Percentiles rank a stretch among this genome's conserved stretches.
phyloP scores from a whole-genome alignment of 2,329 filamentous ascomycete genomes.

The Aspergillus sp. region DNA sequence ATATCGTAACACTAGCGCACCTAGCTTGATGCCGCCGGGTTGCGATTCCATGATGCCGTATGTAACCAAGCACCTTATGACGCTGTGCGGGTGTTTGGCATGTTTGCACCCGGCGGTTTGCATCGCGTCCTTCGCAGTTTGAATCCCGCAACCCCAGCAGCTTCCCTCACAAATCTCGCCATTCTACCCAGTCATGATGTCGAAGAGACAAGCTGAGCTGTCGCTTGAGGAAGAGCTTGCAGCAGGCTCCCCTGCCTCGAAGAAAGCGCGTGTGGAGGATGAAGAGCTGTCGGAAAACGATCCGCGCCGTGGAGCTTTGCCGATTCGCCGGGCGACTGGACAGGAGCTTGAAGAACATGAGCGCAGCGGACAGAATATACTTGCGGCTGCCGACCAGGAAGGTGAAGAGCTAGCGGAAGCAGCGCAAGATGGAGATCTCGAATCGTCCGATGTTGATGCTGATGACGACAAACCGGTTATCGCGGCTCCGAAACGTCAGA shows the following conservation, averaged over 20 bases:
- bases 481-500: slow-evolving; percentile 61
- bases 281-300: slow-evolving; percentile 28
- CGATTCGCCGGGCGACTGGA: slow-evolving; percentile 29
- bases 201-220: slow-evolving; percentile 51
- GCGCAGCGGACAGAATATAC: slow-evolving; percentile 37
- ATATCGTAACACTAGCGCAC: neutral
- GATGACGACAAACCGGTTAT: slow-evolving; percentile 42
- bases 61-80: slow-evolving; percentile 10
- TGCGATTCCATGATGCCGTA: slow-evolving; percentile 1
- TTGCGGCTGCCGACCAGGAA: slow-evolving; percentile 72
- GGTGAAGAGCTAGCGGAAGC: slow-evolving; percentile 49
- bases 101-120: slow-evolving; percentile 28
- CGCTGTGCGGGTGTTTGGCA: slow-evolving; percentile 26
- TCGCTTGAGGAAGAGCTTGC: slow-evolving; percentile 40
- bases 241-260: slow-evolving; percentile 45
- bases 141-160: slow-evolving; percentile 22
- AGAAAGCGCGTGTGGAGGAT: slow-evolving; percentile 48
- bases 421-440: slow-evolving; percentile 26
- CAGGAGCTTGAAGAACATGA: slow-evolving; percentile 40
- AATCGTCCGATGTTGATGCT: slow-evolving; percentile 38
- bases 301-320: slow-evolving; percentile 27
- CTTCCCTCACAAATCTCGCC: slow-evolving; percentile 9
- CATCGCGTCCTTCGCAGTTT: slow-evolving; percentile 23
- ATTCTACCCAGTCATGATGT: slow-evolving; percentile 38
- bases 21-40: neutral